Conservation (phyloP, 192 early-diverging fungal genomes). For the Dissophora ornata region DNA sequence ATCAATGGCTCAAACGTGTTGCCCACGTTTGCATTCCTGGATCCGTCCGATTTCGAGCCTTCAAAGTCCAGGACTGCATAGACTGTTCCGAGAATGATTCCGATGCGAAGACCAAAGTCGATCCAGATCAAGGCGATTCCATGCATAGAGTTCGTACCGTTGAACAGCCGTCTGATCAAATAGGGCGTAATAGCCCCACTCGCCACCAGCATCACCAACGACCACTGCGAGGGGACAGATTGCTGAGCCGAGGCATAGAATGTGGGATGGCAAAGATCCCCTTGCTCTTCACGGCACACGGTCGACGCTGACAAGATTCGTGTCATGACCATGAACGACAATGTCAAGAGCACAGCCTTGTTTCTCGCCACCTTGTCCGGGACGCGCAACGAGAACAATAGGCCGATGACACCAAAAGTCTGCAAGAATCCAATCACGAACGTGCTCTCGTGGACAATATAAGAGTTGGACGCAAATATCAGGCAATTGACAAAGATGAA, state of each 20-base stretch:
- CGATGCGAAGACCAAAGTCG: conserved; percentile 63
- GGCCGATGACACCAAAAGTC: conserved; percentile 67
- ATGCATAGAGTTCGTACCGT: conserved; percentile 63
- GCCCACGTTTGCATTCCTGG: conserved; percentile 15
- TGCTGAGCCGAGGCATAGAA: conserved; percentile 75
- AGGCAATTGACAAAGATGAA: conserved; percentile 68
- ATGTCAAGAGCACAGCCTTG: conserved; percentile 56
- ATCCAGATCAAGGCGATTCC: conserved; percentile 67
- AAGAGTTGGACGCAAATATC: conserved; percentile 89
- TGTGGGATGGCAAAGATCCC: conserved; percentile 80
- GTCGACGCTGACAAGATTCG: conserved; percentile 68
- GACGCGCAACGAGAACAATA: conserved; percentile 45
- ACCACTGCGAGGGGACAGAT: conserved; percentile 63
- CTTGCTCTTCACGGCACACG: conserved; percentile 92
- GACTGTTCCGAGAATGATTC: conserved; percentile 63
- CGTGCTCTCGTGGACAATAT: conserved; percentile 88
- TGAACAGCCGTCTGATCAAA: conserved; percentile 56
- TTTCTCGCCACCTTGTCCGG: conserved; percentile 38
- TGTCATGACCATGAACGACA: conserved; percentile 68
- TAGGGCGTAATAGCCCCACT: conserved; percentile 56
- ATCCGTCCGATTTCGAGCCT: conserved; percentile 30
- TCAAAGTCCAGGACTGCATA: conserved; percentile 69
- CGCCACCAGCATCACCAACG: conserved; percentile 59
- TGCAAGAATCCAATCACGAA: conserved; percentile 72
- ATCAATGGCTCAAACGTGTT: conserved; percentile 40